phyloP scores from a whole-genome alignment of 1,284 basidiomycete genomes.

The Tilletia walkeri region DNA sequence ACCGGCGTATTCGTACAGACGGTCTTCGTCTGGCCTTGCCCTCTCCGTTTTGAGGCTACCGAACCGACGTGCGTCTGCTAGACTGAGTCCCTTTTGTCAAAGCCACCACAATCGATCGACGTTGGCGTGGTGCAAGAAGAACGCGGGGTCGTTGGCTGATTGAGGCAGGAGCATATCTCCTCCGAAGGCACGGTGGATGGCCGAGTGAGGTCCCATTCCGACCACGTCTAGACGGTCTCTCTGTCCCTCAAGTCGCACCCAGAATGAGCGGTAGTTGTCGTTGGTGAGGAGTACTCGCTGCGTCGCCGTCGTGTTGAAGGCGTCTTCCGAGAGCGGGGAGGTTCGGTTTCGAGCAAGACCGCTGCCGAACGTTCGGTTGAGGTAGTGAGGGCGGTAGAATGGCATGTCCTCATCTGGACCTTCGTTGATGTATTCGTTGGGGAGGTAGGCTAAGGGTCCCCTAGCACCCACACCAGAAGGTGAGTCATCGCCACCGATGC shows the following conservation, averaged over 20 bases:
- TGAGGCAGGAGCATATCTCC: not conserved
- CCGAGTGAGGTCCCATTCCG: not conserved
- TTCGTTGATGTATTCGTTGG: not conserved
- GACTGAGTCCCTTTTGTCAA: constrained; percentile 25
- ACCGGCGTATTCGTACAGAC: not conserved
- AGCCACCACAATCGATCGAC: constrained; percentile 24
- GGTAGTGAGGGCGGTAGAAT: not conserved
- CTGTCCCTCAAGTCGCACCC: not conserved
- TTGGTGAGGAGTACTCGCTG: not conserved
- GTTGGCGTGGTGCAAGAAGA: constrained; percentile 26
- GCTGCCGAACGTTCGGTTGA: constrained; percentile 6
- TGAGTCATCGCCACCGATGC: not conserved
- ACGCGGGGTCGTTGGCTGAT: constrained; percentile 16
- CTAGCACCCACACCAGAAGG: not conserved
- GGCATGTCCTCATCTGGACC: too few species aligned
- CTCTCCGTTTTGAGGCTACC: too few species aligned
- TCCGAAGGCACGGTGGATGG: not conserved
- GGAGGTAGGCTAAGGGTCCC: constrained; percentile 10
- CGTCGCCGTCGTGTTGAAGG: not conserved
- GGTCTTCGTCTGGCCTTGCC: not conserved
- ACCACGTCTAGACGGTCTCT: not conserved
- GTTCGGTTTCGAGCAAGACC: not conserved
- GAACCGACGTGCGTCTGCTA: too few species aligned
- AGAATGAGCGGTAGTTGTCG: not conserved
- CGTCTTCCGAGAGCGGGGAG: not conserved